These are phyloP conservation scores for Geranium incanum DNA, from an alignment of 441 rosid genomes.

Conservation along the genomic window DNA sequence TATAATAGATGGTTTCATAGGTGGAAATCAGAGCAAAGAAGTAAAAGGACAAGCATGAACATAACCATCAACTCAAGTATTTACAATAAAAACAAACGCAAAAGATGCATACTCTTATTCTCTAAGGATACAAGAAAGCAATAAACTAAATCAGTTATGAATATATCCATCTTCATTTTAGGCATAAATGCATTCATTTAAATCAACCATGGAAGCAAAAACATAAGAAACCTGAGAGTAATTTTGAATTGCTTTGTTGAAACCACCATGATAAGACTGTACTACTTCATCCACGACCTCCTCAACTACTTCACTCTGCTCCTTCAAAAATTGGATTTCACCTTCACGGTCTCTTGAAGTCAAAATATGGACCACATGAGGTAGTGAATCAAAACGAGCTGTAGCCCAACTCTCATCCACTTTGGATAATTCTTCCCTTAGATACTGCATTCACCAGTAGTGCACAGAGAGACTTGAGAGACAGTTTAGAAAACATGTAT, in stretches of 20 bases:
- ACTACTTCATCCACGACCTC: slow-evolving; percentile 99
- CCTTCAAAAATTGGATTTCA: slow-evolving; percentile 66
- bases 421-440: slow-evolving; percentile 70
- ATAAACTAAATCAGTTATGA: not conserved
- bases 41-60: not conserved
- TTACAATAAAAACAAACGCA: too few relatives aligned
- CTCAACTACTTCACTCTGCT: slow-evolving; percentile 89
- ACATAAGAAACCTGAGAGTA: slow-evolving; percentile 73
- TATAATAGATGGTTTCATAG: not conserved
- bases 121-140: not conserved
- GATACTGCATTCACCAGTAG: slow-evolving; percentile 48
- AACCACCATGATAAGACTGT: slow-evolving; percentile 91
- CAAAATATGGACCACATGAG: slow-evolving; percentile 89
- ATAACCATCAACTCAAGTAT: not conserved
- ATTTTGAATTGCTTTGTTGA: slow-evolving; percentile 97
- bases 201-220: not conserved
- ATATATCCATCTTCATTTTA: not conserved
- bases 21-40: not conserved
- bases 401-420: slow-evolving; percentile 88
- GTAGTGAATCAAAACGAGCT: slow-evolving; percentile 93
- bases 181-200: slow-evolving; percentile 1
- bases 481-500: not conserved
- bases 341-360: slow-evolving; percentile 92
- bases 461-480: slow-evolving; percentile 23
- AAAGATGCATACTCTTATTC: not conserved